Evolutionary conservation across 768 basidiomycete genomes (phyloP), one percentile per base, ranked within the genome.

Genomic region (Mycena pura): DNA sequence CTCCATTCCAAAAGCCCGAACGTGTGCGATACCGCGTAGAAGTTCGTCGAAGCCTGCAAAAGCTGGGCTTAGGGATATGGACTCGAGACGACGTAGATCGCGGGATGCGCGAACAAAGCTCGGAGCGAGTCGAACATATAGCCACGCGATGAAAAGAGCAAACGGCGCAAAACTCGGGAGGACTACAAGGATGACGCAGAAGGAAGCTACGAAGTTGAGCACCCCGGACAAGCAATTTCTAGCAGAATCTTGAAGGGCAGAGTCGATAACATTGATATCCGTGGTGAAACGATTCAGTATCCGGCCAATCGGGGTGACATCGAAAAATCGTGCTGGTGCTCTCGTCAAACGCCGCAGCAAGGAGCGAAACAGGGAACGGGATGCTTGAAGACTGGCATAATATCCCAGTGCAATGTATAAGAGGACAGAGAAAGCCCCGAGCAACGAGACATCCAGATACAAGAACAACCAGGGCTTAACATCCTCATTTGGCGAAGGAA

Each of bases 251-350:
- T 87, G 83, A 1, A 91, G 77, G 0, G 83, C 80, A 6, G 83
- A 80, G 69, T 94, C 92, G 40, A 93, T 86, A 6, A 87, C 87
- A 50, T 86, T 87, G 68, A 93, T 88, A 66, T 93, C 91, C 7
- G 84, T 82, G 14, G 89, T 90, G 69, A 94, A 91, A 17, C 93
- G 84, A 68, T 93, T 93, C 36, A 91, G 79, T 65, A 94, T 90
- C 8, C 90, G 78, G 10, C 92, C 92, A 36, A 89, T 85, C 1
- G 90, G 90, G 4, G 89, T 91, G 36, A 82, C 77, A 67, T 91
- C 90, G 73, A 90, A 91, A 72, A 90, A 90, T 2, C 88, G 84
- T 22, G 83, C 78, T 3, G 89, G 89, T 0, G 89, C 89, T 38
- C 85, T 78, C 7, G 85, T 81, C 9, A 91, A 75, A 25, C 87